A percentile compares a stretch with the other conserved stretches of the same genome.
phyloP scores from a whole-genome alignment of 192 early-diverging fungal genomes.

The Entomortierella chlamydospora region DNA sequence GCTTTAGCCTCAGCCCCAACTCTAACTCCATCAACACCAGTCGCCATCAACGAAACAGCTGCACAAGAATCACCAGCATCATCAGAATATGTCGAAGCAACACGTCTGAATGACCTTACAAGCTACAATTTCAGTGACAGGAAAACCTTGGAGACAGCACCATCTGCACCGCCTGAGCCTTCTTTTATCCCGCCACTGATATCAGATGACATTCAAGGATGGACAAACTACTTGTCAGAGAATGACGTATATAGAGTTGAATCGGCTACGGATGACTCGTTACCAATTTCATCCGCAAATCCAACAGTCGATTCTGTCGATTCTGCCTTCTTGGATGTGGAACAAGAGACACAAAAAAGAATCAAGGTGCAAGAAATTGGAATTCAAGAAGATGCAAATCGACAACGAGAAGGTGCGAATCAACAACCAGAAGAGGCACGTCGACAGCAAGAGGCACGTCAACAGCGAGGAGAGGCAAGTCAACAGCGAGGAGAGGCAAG shows the following conservation, averaged over 20 bases:
- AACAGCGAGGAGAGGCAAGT: too few relatives aligned
- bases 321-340: too few relatives aligned
- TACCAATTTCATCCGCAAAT: too few relatives aligned
- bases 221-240: not conserved
- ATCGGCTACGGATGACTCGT: not conserved
- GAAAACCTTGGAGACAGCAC: slow-evolving; percentile 23
- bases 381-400: too few relatives aligned
- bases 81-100: not conserved
- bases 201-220: slow-evolving; percentile 15
- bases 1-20: not conserved
- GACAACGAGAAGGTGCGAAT: too few relatives aligned
- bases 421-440: too few relatives aligned
- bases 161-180: slow-evolving; percentile 27
- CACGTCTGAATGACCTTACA: slow-evolving; percentile 3
- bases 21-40: not conserved
- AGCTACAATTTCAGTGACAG: slow-evolving; percentile 35
- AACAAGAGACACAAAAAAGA: too few relatives aligned
- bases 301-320: too few relatives aligned
- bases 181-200: slow-evolving; percentile 7
- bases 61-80: not conserved
- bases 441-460: too few relatives aligned
- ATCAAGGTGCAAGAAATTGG: too few relatives aligned
- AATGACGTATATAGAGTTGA: not conserved
- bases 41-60: not conserved
- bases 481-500: not conserved